Conservation (phyloP, 2,329 filamentous ascomycete species). For the Mariannaea sp. region DNA sequence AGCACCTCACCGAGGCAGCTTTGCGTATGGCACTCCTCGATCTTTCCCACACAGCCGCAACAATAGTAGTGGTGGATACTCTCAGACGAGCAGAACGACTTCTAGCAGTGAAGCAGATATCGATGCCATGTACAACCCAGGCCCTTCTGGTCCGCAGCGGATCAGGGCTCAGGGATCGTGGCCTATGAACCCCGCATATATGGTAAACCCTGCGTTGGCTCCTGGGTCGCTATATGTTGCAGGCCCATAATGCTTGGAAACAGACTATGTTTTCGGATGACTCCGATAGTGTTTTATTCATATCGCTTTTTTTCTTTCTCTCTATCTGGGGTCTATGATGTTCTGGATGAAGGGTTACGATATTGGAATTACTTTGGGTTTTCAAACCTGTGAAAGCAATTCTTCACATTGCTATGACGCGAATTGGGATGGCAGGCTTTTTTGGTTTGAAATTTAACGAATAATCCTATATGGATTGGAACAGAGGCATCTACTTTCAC, state of each 20-base stretch:
- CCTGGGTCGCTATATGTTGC: slow-evolving; percentile 30
- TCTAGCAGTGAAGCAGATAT: slow-evolving; percentile 38
- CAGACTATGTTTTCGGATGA: not conserved
- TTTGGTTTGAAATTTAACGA: not conserved
- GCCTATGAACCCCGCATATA: slow-evolving; percentile 31
- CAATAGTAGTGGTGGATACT: slow-evolving; percentile 43
- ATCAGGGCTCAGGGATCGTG: slow-evolving; percentile 28
- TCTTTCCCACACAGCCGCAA: slow-evolving; percentile 39
- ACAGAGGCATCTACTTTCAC: slow-evolving; percentile 13
- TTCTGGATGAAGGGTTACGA: slow-evolving; percentile 1
- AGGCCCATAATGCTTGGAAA: slow-evolving; percentile 24
- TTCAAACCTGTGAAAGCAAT: not conserved
- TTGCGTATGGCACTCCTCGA: slow-evolving; percentile 40
- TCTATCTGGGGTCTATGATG: slow-evolving; percentile 2
- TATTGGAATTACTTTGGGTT: slow-evolving; percentile 7
- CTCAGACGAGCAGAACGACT: slow-evolving; percentile 43
- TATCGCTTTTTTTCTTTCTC: not conserved
- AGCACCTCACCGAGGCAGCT: slow-evolving; percentile 28
- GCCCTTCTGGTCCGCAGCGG: slow-evolving; percentile 30
- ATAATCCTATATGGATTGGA: not conserved
- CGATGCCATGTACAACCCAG: slow-evolving; percentile 30
- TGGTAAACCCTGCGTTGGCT: slow-evolving; percentile 19
- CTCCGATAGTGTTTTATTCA: not conserved
- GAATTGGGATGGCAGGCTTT: not conserved
- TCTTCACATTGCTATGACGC: slow-evolving; percentile 2